Evolutionary conservation across 495 filamentous ascomycete species (phyloP).

Genomic region (Talaromyces nanjingensis): DNA sequence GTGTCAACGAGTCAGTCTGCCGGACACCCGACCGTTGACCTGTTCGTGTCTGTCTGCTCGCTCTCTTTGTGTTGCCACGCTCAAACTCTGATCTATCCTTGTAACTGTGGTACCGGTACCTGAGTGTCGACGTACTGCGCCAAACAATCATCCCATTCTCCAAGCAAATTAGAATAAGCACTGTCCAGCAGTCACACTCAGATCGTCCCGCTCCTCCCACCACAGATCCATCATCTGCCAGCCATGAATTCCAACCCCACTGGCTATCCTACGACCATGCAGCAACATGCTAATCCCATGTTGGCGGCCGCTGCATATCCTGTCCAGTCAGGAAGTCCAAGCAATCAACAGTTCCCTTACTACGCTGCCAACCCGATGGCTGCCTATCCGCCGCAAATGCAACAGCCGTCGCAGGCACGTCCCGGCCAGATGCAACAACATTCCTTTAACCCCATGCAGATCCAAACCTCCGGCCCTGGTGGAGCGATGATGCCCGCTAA

Average conservation of each 20-base stretch:
- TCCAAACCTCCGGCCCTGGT: slow-evolving; percentile 32
- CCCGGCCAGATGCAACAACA: slow-evolving; percentile 22
- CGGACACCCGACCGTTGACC: background rate
- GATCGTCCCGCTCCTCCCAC: background rate
- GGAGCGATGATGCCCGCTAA: slow-evolving; percentile 39
- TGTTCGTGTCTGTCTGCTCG: background rate
- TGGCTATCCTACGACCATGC: slow-evolving; percentile 28
- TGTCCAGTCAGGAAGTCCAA: slow-evolving; percentile 31
- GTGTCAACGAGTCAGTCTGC: background rate
- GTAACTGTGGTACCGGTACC: background rate
- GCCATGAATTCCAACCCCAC: slow-evolving; percentile 38
- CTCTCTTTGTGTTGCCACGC: background rate
- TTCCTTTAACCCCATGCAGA: slow-evolving; percentile 33
- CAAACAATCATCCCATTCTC: too few relatives aligned
- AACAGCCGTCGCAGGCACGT: slow-evolving; percentile 14
- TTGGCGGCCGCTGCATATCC: slow-evolving; percentile 22
- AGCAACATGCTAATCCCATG: slow-evolving; percentile 15
- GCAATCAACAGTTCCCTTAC: slow-evolving; percentile 29
- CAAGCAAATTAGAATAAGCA: background rate
- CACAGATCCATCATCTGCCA: background rate
- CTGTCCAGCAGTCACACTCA: background rate
- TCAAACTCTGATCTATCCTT: background rate
- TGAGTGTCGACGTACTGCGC: background rate
- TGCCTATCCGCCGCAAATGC: slow-evolving; percentile 33
- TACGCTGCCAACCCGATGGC: slow-evolving; percentile 34